These are phyloP conservation scores for Hirschioporus abietinus DNA, from an alignment of 768 basidiomycete species.

Conservation along the genomic window DNA sequence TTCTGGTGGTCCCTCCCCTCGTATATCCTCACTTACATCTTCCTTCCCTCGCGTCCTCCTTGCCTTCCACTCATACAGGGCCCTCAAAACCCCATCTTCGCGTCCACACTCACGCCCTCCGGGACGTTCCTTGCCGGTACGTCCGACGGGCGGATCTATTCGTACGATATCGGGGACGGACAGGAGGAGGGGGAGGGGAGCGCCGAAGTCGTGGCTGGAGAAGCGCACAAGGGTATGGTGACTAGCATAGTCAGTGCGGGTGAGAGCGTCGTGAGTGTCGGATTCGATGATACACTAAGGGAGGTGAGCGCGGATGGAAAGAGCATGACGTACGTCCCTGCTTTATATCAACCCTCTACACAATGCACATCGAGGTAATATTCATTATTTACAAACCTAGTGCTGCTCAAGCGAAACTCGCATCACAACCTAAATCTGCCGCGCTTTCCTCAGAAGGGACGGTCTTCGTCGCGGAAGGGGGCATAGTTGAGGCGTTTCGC, in stretches of 20 bases:
- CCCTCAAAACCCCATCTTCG: slow-evolving; percentile 76
- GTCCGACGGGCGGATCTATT: slow-evolving; percentile 69
- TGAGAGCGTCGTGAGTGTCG: slow-evolving; percentile 59
- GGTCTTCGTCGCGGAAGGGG: slow-evolving; percentile 58
- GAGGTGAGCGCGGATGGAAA: slow-evolving; percentile 49
- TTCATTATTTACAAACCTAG: neutral
- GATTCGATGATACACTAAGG: slow-evolving; percentile 75
- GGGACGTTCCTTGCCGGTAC: slow-evolving; percentile 79
- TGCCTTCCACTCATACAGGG: slow-evolving; percentile 39
- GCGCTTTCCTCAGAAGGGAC: slow-evolving; percentile 54
- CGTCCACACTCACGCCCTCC: slow-evolving; percentile 38
- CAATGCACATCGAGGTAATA: neutral
- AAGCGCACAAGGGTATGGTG: slow-evolving; percentile 67
- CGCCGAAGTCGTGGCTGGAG: slow-evolving; percentile 47
- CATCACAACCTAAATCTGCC: slow-evolving; percentile 65
- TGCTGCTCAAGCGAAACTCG: slow-evolving; percentile 3
- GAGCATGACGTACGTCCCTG: slow-evolving; percentile 44
- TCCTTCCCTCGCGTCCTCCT: neutral
- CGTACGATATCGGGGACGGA: slow-evolving; percentile 32
- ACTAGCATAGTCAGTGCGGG: slow-evolving; percentile 48
- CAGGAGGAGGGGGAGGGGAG: slow-evolving; percentile 36
- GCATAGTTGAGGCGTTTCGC: slow-evolving; percentile 58
- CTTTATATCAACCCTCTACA: neutral
- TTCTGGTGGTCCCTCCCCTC: neutral
- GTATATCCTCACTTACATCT: neutral